These are phyloP conservation scores for Scedosporium minutisporum DNA, from an alignment of 2,329 filamentous ascomycete genomes.

Conservation along the genomic window DNA sequence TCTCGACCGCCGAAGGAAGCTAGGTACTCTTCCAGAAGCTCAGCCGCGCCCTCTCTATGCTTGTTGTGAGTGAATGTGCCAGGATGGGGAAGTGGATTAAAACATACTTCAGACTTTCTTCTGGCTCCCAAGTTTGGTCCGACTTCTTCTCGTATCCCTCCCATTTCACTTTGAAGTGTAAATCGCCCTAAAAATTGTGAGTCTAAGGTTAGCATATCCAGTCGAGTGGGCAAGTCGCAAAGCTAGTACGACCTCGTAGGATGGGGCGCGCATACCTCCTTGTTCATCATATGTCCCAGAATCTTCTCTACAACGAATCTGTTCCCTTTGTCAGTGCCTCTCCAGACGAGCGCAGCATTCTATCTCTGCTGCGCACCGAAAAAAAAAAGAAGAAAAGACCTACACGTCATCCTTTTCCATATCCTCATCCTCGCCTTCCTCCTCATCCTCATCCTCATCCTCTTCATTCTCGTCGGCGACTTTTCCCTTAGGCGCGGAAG, in stretches of 20 bases:
- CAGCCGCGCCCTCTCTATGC: constrained; percentile 43
- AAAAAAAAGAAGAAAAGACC: neutral
- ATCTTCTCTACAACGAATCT: constrained; percentile 72
- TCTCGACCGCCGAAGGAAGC: constrained; percentile 53
- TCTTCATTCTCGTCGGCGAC: constrained; percentile 16
- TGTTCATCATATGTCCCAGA: constrained; percentile 51
- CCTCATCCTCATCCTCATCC: constrained; percentile 18
- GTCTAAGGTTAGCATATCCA: neutral
- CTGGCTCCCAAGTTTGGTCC: constrained; percentile 72
- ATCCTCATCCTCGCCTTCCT: constrained; percentile 16
- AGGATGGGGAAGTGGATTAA: neutral
- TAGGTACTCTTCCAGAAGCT: constrained; percentile 58
- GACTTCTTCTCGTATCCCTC: constrained; percentile 61
- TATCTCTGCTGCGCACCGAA: neutral
- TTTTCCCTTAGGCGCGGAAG: constrained; percentile 9
- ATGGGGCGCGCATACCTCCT: constrained; percentile 31
- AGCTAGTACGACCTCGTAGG: neutral
- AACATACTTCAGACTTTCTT: constrained; percentile 54
- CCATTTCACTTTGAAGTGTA: constrained; percentile 70
- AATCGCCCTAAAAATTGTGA: constrained; percentile 28
- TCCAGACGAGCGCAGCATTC: neutral
- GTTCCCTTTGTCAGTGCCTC: neutral
- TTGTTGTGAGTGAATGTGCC: neutral
- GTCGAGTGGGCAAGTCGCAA: constrained; percentile 3
- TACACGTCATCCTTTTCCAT: constrained; percentile 6